Evolutionary conservation across 2,329 filamentous ascomycete species (phyloP), one percentile per base, ranked within the genome.

Genomic region (Nigrospora sphaerica): DNA sequence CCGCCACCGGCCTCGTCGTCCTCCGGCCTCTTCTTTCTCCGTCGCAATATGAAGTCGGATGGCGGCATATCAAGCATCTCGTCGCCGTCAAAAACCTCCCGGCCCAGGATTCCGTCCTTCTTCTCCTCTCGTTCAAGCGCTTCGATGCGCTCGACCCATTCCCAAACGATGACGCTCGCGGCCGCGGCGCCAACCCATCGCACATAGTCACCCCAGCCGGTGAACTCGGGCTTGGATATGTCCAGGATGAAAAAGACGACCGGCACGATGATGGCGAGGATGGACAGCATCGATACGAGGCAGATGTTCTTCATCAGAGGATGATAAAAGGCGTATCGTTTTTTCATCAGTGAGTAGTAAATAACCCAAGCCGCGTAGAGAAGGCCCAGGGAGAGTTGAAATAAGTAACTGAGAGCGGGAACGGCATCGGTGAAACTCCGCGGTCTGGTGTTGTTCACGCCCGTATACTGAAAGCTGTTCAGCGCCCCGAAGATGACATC

Each of bases 71-170:
- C 87, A 34, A 95, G 73, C 84, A 93, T 95, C 61, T 95, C 91
- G 57, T 96, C 91, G 4, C 90, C 91, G 55, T 96, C 91, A 59
- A 95, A 95, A 0, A 96, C 83, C 60, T 96, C 91, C 52, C 91
- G 76, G 4, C 91, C 91, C 1, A 96, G 69, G 46, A 96, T 95
- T 1, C 91, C 91, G 56, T 95, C 90, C 66, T 95, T 95, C 66
- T 91, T 89, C 63, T 95, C 90, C 63, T 95, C 90, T 54, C 91
- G 81, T 69, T 96, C 91, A 50, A 95, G 67, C 0, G 90, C 88
- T 63, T 96, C 91, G 42, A 96, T 96, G 23, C 91, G 80, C 65
- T 96, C 91, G 3, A 96, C 91, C 91, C 91, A 96, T 65, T 96
- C 91, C 91, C 91, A 96, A 2, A 96, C 91, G 18, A 95, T 88